Percentiles rank a stretch among this genome's conserved stretches.
Conservation (phyloP, 208 protist species). For the Phytomonas sp. region DNA sequence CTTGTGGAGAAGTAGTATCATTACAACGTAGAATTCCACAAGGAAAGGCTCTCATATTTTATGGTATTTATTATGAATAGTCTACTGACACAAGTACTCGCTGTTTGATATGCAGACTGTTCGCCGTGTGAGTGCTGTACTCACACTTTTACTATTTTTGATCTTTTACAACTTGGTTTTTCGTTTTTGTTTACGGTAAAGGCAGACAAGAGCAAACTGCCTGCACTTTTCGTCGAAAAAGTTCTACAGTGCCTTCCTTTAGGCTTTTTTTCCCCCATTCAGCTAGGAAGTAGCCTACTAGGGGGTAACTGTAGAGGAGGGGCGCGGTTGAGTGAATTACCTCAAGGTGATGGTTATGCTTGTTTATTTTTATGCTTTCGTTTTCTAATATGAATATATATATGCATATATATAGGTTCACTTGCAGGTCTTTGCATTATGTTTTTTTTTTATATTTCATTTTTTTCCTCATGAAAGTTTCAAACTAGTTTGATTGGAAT, state of each 20-base stretch:
- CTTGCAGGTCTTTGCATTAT: neutral
- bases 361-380: neutral
- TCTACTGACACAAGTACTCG: neutral
- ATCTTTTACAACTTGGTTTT: neutral
- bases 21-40: neutral
- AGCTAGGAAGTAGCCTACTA: neutral
- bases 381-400: conserved; percentile 2
- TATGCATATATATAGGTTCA: neutral
- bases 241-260: neutral
- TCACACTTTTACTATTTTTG: conserved; percentile 9
- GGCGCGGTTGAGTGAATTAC: neutral
- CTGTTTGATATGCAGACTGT: neutral
- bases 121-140: neutral
- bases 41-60: neutral
- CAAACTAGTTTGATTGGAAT: neutral
- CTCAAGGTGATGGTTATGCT: neutral
- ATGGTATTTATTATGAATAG: neutral
- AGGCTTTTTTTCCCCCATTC: neutral
- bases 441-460: neutral
- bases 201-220: neutral
- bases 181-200: neutral
- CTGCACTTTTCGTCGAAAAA: neutral
- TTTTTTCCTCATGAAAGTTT: neutral
- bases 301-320: neutral
- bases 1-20: neutral